Evolutionary conservation across 2,329 filamentous ascomycete species (phyloP).

Genomic region (Tolypocladium ophioglossoides): DNA sequence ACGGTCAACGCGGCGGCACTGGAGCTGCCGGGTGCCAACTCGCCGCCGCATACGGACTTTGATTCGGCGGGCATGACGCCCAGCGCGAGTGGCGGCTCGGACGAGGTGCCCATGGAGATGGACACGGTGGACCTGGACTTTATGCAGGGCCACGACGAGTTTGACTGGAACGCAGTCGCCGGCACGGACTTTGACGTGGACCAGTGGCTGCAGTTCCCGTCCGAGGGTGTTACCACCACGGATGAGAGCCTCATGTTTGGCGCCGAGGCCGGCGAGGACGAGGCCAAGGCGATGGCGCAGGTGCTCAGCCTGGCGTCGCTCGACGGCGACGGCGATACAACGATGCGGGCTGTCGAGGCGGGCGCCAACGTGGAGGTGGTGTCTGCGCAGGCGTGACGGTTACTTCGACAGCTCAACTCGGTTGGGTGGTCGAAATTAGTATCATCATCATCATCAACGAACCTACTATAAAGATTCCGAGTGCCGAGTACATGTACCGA

Average conservation of each 20-base stretch:
- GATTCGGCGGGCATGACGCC: conserved; percentile 33
- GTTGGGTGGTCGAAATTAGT: neutral
- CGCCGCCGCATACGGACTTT: conserved; percentile 34
- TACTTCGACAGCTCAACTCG: neutral
- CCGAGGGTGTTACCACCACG: conserved; percentile 31
- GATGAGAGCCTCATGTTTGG: conserved; percentile 17
- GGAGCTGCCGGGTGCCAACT: conserved; percentile 22
- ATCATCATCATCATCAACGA: neutral
- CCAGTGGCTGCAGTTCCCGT: conserved; percentile 48
- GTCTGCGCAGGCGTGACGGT: conserved; percentile 1
- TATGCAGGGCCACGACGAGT: conserved; percentile 34
- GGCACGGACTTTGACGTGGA: conserved; percentile 46
- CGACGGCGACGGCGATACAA: conserved; percentile 14
- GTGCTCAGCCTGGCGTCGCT: conserved; percentile 17
- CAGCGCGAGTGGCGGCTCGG: conserved; percentile 32
- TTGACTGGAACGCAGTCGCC: conserved; percentile 43
- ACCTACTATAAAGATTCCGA: neutral
- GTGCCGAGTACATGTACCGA: neutral
- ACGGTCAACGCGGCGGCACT: conserved; percentile 26
- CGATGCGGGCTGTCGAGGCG: conserved; percentile 2
- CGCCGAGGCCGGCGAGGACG: conserved; percentile 5
- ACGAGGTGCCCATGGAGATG: conserved; percentile 24
- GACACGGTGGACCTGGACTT: conserved; percentile 35
- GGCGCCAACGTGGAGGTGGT: neutral
- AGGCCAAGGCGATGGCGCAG: conserved; percentile 17